phyloP scores from a whole-genome alignment of 805 yeast genomes.

The Pichia rugopelliculosa region DNA sequence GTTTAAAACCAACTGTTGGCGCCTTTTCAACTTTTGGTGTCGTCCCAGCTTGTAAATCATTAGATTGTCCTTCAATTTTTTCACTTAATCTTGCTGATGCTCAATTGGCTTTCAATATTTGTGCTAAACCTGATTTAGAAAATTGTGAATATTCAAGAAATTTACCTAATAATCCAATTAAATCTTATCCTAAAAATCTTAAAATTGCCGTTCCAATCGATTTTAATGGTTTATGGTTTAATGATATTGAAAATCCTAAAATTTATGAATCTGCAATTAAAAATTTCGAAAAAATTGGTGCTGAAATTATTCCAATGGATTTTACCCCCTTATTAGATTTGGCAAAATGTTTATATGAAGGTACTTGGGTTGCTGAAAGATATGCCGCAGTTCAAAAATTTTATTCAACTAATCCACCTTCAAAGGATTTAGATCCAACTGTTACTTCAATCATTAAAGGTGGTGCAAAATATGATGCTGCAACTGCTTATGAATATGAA shows the following conservation, averaged over 20 bases:
- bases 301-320: conserved; percentile 53
- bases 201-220: conserved; percentile 69
- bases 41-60: conserved; percentile 94
- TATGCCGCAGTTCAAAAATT: conserved; percentile 76
- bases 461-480: conserved; percentile 74
- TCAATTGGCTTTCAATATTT: conserved; percentile 60
- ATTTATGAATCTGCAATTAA: conserved; percentile 58
- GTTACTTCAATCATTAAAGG: conserved; percentile 68
- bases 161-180: conserved; percentile 59
- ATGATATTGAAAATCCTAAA: conserved; percentile 69
- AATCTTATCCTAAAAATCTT: conserved; percentile 51
- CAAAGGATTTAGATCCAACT: conserved; percentile 70
- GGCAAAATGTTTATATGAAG: conserved; percentile 87
- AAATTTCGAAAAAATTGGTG: conserved; percentile 44
- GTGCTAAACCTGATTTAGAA: conserved; percentile 62
- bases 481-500: conserved; percentile 77
- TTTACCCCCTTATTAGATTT: conserved; percentile 70
- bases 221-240: conserved; percentile 61
- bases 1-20: conserved; percentile 90
- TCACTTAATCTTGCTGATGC: conserved; percentile 76
- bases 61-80: conserved; percentile 88
- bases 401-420: conserved; percentile 63
- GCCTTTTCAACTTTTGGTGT: conserved; percentile 81
- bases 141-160: conserved; percentile 76
- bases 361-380: conserved; percentile 98